These are phyloP conservation scores for Coccinonectria pachysandricola DNA, from an alignment of 2,329 filamentous ascomycete genomes.

Conservation along the genomic window DNA sequence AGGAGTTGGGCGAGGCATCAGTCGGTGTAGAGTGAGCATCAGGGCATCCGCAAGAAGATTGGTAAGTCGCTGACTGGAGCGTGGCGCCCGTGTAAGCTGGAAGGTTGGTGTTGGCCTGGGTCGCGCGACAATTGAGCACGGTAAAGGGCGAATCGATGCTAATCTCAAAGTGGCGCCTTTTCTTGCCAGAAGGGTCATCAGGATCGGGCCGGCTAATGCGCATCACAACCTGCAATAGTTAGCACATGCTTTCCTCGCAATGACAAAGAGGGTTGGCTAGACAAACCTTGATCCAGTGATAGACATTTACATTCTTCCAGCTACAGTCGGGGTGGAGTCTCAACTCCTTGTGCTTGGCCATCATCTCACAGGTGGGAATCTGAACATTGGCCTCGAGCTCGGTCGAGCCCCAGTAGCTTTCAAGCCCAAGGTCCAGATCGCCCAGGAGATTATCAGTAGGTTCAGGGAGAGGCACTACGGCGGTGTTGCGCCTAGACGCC, in stretches of 20 bases:
- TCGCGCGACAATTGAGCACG: constrained; percentile 86
- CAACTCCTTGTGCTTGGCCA: constrained; percentile 58
- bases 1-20: constrained; percentile 59
- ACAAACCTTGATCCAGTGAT: constrained; percentile 89
- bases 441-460: constrained; percentile 65
- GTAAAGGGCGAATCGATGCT: constrained; percentile 94
- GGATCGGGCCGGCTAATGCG: constrained; percentile 77
- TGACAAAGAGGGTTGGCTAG: neutral
- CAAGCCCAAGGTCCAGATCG: constrained; percentile 59
- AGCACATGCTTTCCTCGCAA: constrained; percentile 3
- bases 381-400: constrained; percentile 94
- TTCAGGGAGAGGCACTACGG: constrained; percentile 35
- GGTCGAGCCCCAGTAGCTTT: constrained; percentile 72
- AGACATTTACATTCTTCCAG: constrained; percentile 87
- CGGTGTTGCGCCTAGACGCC: constrained; percentile 31
- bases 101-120: constrained; percentile 75
- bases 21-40: constrained; percentile 40
- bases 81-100: constrained; percentile 61
- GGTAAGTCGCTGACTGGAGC: constrained; percentile 32
- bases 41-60: constrained; percentile 44
- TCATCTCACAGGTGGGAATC: constrained; percentile 77
- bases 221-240: constrained; percentile 63
- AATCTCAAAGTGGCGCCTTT: constrained; percentile 86
- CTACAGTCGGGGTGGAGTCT: constrained; percentile 82
- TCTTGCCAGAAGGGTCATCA: constrained; percentile 58